Conservation (phyloP, 2,329 filamentous ascomycete species). For the Pestalotiopsis sp. region DNA sequence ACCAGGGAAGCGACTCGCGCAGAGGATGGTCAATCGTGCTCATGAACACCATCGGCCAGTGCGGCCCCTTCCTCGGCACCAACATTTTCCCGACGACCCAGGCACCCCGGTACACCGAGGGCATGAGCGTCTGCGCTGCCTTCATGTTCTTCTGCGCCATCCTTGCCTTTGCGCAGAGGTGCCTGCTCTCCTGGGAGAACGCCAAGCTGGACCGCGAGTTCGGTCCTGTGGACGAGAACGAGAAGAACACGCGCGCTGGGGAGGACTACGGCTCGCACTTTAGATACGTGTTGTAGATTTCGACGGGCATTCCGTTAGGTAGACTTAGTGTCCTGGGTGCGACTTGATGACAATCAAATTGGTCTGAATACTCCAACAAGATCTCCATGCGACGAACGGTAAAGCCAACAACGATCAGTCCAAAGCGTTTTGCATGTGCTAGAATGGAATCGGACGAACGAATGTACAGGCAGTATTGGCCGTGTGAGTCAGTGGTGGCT, state of each 20-base stretch:
- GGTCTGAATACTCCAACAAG: no score
- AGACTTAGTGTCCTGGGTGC: no score
- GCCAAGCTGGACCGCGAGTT: constrained; percentile 23
- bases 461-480: no score
- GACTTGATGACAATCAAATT: no score
- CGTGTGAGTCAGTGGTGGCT: background rate
- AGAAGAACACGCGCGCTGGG: constrained; percentile 10
- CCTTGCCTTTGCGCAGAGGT: constrained; percentile 21
- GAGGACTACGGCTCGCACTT: constrained; percentile 26
- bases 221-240: constrained; percentile 15
- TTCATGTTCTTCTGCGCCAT: constrained; percentile 29
- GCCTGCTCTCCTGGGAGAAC: constrained; percentile 24
- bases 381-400: no score
- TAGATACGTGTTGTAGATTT: constrained; percentile 21
- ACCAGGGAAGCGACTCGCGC: constrained; percentile 27
- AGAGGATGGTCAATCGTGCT: constrained; percentile 28
- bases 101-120: constrained; percentile 22
- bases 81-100: constrained; percentile 22
- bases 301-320: no score
- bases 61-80: constrained; percentile 27
- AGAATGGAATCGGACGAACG: no score
- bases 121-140: constrained; percentile 28
- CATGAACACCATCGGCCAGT: constrained; percentile 28
- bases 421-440: no score
- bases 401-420: no score